phyloP scores from a whole-genome alignment of 352 stramenopile genomes.

The Pythium dissotocum region DNA sequence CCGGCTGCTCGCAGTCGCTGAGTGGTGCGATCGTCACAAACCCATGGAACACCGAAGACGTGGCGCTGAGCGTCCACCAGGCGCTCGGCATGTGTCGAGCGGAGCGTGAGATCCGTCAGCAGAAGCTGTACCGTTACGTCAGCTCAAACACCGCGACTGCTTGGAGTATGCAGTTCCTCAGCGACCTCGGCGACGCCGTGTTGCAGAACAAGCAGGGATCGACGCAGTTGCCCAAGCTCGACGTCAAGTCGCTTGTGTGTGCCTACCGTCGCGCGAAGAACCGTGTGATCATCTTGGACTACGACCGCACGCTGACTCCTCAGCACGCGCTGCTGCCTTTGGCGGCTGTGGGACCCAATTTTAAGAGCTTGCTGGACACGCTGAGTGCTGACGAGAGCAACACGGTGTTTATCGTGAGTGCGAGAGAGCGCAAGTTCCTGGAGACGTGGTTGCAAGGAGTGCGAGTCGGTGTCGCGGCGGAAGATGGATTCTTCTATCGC shows the following conservation, averaged over 20 bases:
- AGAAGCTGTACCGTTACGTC: conserved; percentile 90
- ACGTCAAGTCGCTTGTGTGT: conserved; percentile 53
- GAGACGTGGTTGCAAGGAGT: conserved; percentile 86
- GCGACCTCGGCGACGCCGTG: conserved; percentile 62
- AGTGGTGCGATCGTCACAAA: conserved; percentile 88
- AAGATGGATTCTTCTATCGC: conserved; percentile 80
- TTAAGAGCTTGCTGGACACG: conserved; percentile 74
- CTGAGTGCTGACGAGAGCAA: conserved; percentile 65
- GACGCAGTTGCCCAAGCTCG: conserved; percentile 59
- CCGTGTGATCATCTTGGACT: conserved; percentile 88
- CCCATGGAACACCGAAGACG: conserved; percentile 86
- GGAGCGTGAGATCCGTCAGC: conserved; percentile 85
- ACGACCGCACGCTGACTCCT: conserved; percentile 82
- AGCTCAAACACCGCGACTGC: conserved; percentile 80
- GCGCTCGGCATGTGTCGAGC: conserved; percentile 82
- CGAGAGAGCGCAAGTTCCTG: conserved; percentile 85
- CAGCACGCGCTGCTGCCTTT: conserved; percentile 80
- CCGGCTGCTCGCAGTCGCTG: conserved; percentile 84
- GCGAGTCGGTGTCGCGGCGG: conserved; percentile 67
- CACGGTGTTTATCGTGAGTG: conserved; percentile 78
- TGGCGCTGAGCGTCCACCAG: conserved; percentile 80
- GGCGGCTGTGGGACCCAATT: conserved; percentile 73
- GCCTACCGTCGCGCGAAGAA: conserved; percentile 73
- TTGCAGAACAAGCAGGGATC: conserved; percentile 57
- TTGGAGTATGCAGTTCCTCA: conserved; percentile 84